phyloP scores from a whole-genome alignment of 179 eudicot species.

The Vitellaria paradoxa region DNA sequence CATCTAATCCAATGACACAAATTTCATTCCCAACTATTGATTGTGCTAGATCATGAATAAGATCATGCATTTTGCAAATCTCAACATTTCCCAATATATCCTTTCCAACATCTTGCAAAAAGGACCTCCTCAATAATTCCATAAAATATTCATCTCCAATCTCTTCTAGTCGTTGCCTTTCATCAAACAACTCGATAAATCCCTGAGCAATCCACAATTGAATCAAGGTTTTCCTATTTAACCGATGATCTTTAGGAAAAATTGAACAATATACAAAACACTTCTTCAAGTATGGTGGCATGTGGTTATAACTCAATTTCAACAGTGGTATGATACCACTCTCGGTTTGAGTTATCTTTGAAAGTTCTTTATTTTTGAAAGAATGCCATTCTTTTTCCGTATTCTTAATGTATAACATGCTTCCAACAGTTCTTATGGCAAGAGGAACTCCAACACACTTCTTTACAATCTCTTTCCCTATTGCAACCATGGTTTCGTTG shows the following conservation, averaged over 20 bases:
- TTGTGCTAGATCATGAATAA: background rate
- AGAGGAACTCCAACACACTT: too few relatives aligned
- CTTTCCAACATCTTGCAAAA: constrained; percentile 13
- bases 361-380: too few relatives aligned
- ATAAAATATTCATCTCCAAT: constrained; percentile 18
- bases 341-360: background rate
- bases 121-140: background rate
- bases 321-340: constrained; percentile 5
- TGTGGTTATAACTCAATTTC: too few relatives aligned
- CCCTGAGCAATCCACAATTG: constrained; percentile 27
- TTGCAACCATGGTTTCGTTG: background rate
- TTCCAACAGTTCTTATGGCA: background rate
- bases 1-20: background rate
- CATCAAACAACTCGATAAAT: constrained; percentile 1
- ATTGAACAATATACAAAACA: constrained; percentile 31
- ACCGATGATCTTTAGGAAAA: constrained; percentile 17
- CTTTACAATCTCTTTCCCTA: constrained; percentile 4
- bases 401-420: background rate
- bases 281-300: too few relatives aligned
- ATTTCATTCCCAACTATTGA: constrained; percentile 7
- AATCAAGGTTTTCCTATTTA: background rate
- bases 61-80: too few relatives aligned
- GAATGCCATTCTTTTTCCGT: too few relatives aligned
- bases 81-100: background rate
- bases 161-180: constrained; percentile 6